Conservation (phyloP, 2,329 filamentous ascomycete species). For the Truncatella angustata region DNA sequence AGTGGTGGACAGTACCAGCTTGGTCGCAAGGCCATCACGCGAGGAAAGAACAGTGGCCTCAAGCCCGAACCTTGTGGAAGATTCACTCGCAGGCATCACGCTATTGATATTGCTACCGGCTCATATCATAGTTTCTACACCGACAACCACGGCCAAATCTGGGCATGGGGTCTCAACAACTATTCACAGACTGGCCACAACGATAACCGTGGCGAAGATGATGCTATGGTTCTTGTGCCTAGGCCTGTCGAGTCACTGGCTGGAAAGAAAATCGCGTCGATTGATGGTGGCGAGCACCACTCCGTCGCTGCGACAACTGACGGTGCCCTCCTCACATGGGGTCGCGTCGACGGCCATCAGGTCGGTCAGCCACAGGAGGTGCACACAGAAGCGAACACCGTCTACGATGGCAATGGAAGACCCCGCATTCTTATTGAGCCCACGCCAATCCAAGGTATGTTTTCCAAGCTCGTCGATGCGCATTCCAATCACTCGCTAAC, state of each 20-base stretch:
- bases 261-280: conserved; percentile 60
- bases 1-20: conserved; percentile 75
- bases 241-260: conserved; percentile 64
- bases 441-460: conserved; percentile 55
- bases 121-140: conserved; percentile 72
- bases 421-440: conserved; percentile 73
- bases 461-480: background rate
- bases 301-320: conserved; percentile 47
- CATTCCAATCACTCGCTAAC: too few relatives aligned
- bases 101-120: conserved; percentile 55
- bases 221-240: conserved; percentile 71
- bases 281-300: conserved; percentile 72
- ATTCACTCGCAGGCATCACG: conserved; percentile 52
- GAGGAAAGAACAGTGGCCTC: conserved; percentile 23
- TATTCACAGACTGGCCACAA: conserved; percentile 67
- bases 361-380: conserved; percentile 56
- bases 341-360: conserved; percentile 46
- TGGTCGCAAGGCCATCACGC: conserved; percentile 57
- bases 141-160: conserved; percentile 62
- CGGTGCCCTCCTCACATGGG: conserved; percentile 45
- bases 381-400: conserved; percentile 56
- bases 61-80: conserved; percentile 38
- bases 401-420: conserved; percentile 62
- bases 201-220: conserved; percentile 62
- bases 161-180: conserved; percentile 71